Evolutionary conservation across 345 rosid species (phyloP).

Genomic region (Eucalyptus microcorys): DNA sequence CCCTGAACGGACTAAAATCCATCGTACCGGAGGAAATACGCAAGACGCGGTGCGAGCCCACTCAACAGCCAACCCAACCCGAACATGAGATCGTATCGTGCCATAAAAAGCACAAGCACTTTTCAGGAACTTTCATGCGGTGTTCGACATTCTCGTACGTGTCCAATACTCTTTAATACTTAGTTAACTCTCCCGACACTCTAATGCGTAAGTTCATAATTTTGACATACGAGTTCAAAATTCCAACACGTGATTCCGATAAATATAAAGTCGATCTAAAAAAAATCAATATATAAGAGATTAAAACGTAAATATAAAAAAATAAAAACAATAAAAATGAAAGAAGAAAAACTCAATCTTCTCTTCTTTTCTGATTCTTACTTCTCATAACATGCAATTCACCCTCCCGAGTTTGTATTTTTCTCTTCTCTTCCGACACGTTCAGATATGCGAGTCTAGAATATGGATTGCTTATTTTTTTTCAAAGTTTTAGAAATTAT

Average conservation of each 20-base stretch:
- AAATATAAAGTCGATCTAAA: fast-evolving
- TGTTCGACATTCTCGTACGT: no score
- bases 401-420: no score
- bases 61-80: no score
- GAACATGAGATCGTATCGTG: no score
- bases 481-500: fast-evolving
- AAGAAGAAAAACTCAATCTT: fast-evolving
- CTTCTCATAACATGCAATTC: fast-evolving
- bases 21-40: no score
- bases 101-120: fast-evolving
- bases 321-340: fast-evolving
- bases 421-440: fast-evolving
- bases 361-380: fast-evolving
- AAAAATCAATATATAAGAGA: fast-evolving
- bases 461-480: fast-evolving
- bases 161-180: fast-evolving
- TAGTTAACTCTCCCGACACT: fast-evolving
- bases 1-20: fast-evolving
- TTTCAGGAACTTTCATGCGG: fast-evolving
- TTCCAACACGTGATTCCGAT: fast-evolving
- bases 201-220: fast-evolving
- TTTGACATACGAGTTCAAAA: fast-evolving
- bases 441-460: fast-evolving
- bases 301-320: no score
- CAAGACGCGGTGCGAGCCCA: no score